Evolutionary conservation across 257 asterid genomes (phyloP), one percentile per base, ranked within the genome.

Genomic region (Schizonepeta tenuifolia): DNA sequence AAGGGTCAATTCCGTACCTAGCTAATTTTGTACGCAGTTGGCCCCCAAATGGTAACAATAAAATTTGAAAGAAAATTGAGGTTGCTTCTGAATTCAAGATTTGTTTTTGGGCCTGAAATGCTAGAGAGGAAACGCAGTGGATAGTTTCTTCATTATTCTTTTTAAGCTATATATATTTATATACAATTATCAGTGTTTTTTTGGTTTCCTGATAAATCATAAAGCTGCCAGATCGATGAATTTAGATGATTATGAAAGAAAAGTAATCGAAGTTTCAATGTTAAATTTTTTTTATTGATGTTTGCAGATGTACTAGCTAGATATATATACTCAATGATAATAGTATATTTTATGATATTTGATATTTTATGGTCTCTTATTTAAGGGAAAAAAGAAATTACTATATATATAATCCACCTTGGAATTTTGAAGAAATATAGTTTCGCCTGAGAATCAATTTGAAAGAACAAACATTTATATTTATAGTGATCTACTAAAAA

Each of bases 281-380:
- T 44, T n/a, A 24, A 44, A n/a, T n/a, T n/a, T 44, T 44, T 13
- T 44, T 13, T 1, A 44, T 44, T 44, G 6, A 3, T 51, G 20
- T 21, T 28, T 20, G 21, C 12, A 50, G 57, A 65, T 73, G 9
- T 47, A 49, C 41, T 66, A 17, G 6, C 26, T 24, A 24, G 26
- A 24, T 24, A 24, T 2, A 24, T n/a, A 47, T 10, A 50, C n/a
- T 15, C 24, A 7, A 7, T 31, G 7, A 12, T 56, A 10, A 12
- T 43, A 43, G 4, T n/a, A n/a, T n/a, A n/a, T 31, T 31, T 5
- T 31, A 5, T 31, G 3, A 31, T 31, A 43, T 41, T 11, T 51
- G 65, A 50, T 43, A 51, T 62, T 54, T 61, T 51, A 69, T 75
- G n/a, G n/a, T n/a, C n/a, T n/a, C n/a, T n/a, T n/a, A n/a, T n/a